Percentiles rank a stretch among this genome's conserved stretches.
phyloP scores from a whole-genome alignment of 805 yeast genomes.

The Komagataella phaffii region DNA sequence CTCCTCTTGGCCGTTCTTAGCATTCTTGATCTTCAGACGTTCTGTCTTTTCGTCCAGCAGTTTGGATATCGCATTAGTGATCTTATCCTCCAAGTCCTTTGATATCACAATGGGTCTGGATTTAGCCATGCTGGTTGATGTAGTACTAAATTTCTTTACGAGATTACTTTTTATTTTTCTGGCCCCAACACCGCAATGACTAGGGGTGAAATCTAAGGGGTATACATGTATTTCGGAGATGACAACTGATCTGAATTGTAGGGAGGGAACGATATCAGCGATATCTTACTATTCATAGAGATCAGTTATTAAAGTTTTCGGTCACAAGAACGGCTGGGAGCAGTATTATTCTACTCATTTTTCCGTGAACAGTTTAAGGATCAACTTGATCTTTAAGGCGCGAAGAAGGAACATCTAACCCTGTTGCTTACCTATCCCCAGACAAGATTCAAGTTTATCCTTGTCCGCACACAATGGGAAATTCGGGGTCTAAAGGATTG shows the following conservation, averaged over 20 bases:
- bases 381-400: not conserved
- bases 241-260: not conserved
- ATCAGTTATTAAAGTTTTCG: not conserved
- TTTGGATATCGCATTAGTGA: conserved; percentile 39
- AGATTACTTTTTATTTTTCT: not conserved
- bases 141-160: not conserved
- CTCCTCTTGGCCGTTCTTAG: conserved; percentile 20
- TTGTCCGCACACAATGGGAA: conserved; percentile 16
- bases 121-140: conserved; percentile 9
- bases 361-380: not conserved
- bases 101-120: conserved; percentile 11
- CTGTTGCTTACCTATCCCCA: not conserved
- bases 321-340: not conserved
- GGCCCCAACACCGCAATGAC: not conserved
- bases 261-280: no score
- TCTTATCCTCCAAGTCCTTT: conserved; percentile 36
- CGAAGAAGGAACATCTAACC: not conserved
- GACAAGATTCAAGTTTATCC: not conserved
- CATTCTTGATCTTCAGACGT: conserved; percentile 18
- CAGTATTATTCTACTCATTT: not conserved
- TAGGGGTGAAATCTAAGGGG: conserved; percentile 1
- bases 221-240: not conserved
- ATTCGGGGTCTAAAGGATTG: conserved; percentile 21
- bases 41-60: conserved; percentile 48
- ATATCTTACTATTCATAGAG: no score